Evolutionary conservation across 2,329 filamentous ascomycete species (phyloP), one percentile per base, ranked within the genome.

Genomic region (Phaeosphaeriaceae sp.): DNA sequence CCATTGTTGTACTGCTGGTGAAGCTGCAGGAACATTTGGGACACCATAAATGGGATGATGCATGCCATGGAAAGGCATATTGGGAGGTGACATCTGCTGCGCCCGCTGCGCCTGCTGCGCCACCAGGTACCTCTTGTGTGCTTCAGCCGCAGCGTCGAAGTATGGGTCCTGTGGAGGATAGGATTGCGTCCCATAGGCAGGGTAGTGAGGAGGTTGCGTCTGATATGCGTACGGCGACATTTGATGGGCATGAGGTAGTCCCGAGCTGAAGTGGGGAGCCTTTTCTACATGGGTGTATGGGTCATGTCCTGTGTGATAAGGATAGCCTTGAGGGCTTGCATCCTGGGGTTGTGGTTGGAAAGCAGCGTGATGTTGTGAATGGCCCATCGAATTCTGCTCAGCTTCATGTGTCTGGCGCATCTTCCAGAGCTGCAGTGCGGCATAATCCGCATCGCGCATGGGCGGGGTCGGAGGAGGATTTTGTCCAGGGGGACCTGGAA

Each of bases 1-100:
- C 65, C 65, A 66, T 49, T 66, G 47, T 17, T 69, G 61, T 5
- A 61, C 46, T 1, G 59, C 44, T 3, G 64, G 64, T 36, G 48
- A 6, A 15, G 36, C 36, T 6, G 36, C 17, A 3, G 36, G 15
- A 40, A n/a, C 13, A 13, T 40, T 4, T 40, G 36, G 36, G 15
- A n/a, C 15, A 13, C 36, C 36, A 15, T 17, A 6, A 6, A 15
- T 40, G 3, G 36, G 36, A n/a, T 13, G 15, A 4, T 13, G 3
- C n/a, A 2, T 15, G 11, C 36, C 36, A 40, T 40, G 15, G n/a
- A 40, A 40, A 5, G 36, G 17, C 36, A n/a, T 40, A 40, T 15
- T 5, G 17, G 36, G 13, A 6, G 36, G 36, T 15, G 15, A 3
- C 36, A 17, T n/a, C 36, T n/a, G 17, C 15, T 40, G 13, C 5